Conservation (phyloP, 2,329 filamentous ascomycete species). For the Cryphonectria carpinicola region DNA sequence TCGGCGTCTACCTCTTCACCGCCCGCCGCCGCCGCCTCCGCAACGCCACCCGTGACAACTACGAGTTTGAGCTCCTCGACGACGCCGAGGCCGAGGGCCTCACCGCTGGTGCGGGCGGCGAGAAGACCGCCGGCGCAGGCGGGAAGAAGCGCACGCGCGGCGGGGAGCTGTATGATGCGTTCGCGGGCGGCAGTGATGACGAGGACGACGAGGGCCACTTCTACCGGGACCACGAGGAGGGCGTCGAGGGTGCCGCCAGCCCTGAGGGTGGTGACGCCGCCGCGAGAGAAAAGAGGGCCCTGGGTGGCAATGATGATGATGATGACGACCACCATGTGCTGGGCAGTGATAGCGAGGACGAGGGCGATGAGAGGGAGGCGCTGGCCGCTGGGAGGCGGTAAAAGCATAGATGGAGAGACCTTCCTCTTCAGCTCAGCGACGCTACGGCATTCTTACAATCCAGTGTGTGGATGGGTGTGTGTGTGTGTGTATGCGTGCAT, state of each 20-base stretch:
- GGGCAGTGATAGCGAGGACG: conserved; percentile 51
- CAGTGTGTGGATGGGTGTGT: background rate
- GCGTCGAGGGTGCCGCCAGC: conserved; percentile 15
- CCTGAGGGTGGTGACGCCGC: conserved; percentile 35
- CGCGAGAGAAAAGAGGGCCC: conserved; percentile 37
- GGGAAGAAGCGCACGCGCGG: conserved; percentile 62
- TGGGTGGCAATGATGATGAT: conserved; percentile 35
- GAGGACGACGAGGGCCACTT: conserved; percentile 58
- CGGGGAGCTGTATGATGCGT: conserved; percentile 95
- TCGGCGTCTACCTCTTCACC: conserved; percentile 81
- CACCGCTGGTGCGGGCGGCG: conserved; percentile 38
- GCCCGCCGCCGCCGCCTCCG: conserved; percentile 76
- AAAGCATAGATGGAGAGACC: background rate
- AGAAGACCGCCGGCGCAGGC: conserved; percentile 45
- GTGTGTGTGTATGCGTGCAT: no score
- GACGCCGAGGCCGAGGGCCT: conserved; percentile 72
- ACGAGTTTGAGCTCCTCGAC: conserved; percentile 92
- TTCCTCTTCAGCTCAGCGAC: background rate
- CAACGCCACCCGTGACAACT: conserved; percentile 77
- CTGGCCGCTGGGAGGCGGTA: conserved; percentile 29
- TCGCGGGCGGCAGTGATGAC: conserved; percentile 82
- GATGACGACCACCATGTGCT: conserved; percentile 53
- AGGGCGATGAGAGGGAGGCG: conserved; percentile 40
- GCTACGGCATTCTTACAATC: background rate
- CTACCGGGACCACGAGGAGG: conserved; percentile 36